Conservation (phyloP, 768 basidiomycete genomes). For the Symmetrospora coprosmae region DNA sequence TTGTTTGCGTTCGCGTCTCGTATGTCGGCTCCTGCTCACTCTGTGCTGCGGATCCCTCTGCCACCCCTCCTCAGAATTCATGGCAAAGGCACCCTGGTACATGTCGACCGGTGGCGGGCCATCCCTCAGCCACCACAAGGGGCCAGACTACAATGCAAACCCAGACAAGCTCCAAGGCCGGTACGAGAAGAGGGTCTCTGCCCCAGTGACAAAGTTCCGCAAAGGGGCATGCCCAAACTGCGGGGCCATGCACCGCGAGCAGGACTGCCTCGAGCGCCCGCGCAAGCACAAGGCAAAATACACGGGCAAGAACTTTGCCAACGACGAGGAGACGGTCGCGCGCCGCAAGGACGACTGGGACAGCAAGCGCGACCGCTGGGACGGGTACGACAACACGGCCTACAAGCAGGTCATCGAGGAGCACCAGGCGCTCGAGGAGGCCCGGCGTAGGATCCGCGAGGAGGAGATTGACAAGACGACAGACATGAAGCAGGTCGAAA, state of each 20-base stretch:
- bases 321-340: constrained; percentile 80
- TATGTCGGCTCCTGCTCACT: not conserved
- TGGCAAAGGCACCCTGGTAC: constrained; percentile 98
- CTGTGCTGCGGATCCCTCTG: no score
- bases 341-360: constrained; percentile 57
- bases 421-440: constrained; percentile 81
- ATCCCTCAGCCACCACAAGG: constrained; percentile 84
- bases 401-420: constrained; percentile 82
- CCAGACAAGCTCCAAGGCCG: constrained; percentile 66
- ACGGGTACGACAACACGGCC: constrained; percentile 82
- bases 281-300: constrained; percentile 90
- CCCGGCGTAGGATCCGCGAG: constrained; percentile 75
- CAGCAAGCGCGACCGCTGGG: constrained; percentile 95
- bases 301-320: constrained; percentile 72
- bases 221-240: constrained; percentile 99
- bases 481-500: constrained; percentile 74
- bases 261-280: constrained; percentile 90
- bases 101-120: constrained; percentile 68
- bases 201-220: constrained; percentile 88
- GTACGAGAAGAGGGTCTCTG: constrained; percentile 69
- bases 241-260: constrained; percentile 80
- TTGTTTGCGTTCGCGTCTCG: not conserved
- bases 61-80: constrained; percentile 54
- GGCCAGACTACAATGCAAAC: constrained; percentile 50
- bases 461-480: constrained; percentile 90